Evolutionary conservation across 768 basidiomycete species (phyloP), one percentile per base, ranked within the genome.

Genomic region (Coprinopsis sp.): DNA sequence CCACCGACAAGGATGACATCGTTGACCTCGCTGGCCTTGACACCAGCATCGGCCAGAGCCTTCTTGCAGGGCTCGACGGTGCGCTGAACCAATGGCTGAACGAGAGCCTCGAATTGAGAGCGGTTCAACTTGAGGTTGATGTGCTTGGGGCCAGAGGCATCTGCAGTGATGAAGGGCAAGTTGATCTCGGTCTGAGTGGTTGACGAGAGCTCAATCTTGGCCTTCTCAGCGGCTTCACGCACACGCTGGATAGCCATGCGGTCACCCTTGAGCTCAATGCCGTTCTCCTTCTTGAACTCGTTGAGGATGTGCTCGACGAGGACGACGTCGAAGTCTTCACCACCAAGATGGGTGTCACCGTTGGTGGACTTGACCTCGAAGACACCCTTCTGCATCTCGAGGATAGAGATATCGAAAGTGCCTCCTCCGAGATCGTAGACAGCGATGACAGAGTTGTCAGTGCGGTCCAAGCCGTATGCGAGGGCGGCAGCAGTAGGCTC

Each of bases 281-380:
- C 87, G 4, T 76, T 73, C 63, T 93, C 86, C 73, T 93, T 94
- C 81, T 96, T 91, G 85, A 98, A 98, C 66, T 93, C 87, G 47
- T 77, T 73, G 37, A 97, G 66, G 61, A 99, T 77, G 69, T 88
- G 70, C 54, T 94, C 81, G 52, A 98, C 85, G 33, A 98, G 80
- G 30, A 82, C 69, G 47, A 95, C 84, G 61, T 98, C 96, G 62
- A 98, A 98, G 68, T 98, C 96, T 70, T 99, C 96, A 63, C 78
- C 78, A 55, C 91, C 96, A 48, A 99, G 81, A 64, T 99, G 96
- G 13, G 96, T 98, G 68, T 99, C 95, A 64, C 96, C 96, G 62
- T 97, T 97, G 46, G 96, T 99, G 1, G 96, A 97, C 75, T 98
- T 99, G 64, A 99, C 96, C 68, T 98, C 96, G 67, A 98, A 99